These are phyloP conservation scores for Domatiomyces catenatus DNA, from an alignment of 2,329 filamentous ascomycete species.

Conservation along the genomic window DNA sequence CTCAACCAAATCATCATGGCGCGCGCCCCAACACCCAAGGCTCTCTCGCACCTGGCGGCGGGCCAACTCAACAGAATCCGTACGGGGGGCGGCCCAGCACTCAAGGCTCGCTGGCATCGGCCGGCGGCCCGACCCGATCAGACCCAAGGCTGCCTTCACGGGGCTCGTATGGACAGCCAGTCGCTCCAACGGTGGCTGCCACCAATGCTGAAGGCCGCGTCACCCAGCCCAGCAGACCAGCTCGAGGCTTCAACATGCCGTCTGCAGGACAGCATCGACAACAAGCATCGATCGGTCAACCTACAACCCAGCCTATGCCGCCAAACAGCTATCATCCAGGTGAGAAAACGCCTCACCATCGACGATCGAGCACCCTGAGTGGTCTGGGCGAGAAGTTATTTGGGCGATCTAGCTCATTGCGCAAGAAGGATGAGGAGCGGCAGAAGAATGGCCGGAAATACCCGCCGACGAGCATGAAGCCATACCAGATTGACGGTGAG, in stretches of 20 bases:
- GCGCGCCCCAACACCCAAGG: slow-evolving; percentile 20
- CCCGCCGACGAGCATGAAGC: slow-evolving; percentile 80
- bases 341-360: slow-evolving; percentile 37
- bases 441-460: slow-evolving; percentile 51
- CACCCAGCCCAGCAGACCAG: slow-evolving; percentile 53
- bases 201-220: slow-evolving; percentile 83
- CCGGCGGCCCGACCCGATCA: slow-evolving; percentile 27
- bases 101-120: slow-evolving; percentile 61
- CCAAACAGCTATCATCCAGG: slow-evolving; percentile 35
- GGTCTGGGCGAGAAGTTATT: slow-evolving; percentile 73
- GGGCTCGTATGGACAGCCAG: slow-evolving; percentile 74
- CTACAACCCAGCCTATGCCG: slow-evolving; percentile 42
- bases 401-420: slow-evolving; percentile 57
- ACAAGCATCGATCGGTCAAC: slow-evolving; percentile 40
- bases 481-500: slow-evolving; percentile 39
- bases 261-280: slow-evolving; percentile 45
- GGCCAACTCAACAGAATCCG: slow-evolving; percentile 22
- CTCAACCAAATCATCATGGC: slow-evolving; percentile 19
- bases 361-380: slow-evolving; percentile 59
- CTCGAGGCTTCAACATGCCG: slow-evolving; percentile 57
- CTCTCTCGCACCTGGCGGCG: background rate
- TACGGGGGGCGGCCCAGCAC: slow-evolving; percentile 50
- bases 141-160: slow-evolving; percentile 51
- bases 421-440: slow-evolving; percentile 19
- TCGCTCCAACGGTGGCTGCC: slow-evolving; percentile 69